Evolutionary conservation across 768 basidiomycete species (phyloP), one percentile per base, ranked within the genome.

Genomic region (Lactarius trivialis): DNA sequence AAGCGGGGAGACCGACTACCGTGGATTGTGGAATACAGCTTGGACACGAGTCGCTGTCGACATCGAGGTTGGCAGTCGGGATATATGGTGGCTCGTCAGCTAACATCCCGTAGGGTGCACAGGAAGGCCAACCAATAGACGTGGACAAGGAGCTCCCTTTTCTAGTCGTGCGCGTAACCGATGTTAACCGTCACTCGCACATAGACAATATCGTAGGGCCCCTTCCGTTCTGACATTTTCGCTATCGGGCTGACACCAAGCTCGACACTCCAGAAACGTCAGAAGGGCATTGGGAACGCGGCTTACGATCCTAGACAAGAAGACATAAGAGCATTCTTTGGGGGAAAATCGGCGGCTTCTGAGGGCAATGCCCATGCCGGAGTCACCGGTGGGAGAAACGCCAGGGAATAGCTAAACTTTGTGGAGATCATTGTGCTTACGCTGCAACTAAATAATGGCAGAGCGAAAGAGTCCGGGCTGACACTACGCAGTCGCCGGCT

Each of bases 261-360:
- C 6, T 48, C 19, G 36, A 37, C 17, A 48, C 24, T 50, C 21
- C 64, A 82, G 81, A 79, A 75, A 52, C 83, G 91, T 4, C 91
- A 93, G 71, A 82, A 79, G 62, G 89, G 92, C 1, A 86, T 91
- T 51, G 86, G 89, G 7, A 85, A 82, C 52, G 71, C 80, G 14
- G 81, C 85, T 1, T 80, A 86, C 69, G 91, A 94, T 69, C 83
- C 85, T 33, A 82, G 82, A 61, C 91, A 95, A 71, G 78, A 81
- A 65, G 84, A 87, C 69, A 87, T 94, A 51, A 80, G 88, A 24
- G 78, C 80, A 3, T 93, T 91, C 77, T 89, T 93, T 67, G 79
- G 80, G 41, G 78, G 80, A 7, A 71, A 64, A 7, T 61, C 55
- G 21, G 60, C 51, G 15, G 39, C 36, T 11, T 63, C 61, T 49